Percentiles rank a stretch among this genome's conserved stretches.
These are phyloP conservation scores for Cicer bijugum DNA, from an alignment of 306 rosid genomes.

Conservation along the genomic window DNA sequence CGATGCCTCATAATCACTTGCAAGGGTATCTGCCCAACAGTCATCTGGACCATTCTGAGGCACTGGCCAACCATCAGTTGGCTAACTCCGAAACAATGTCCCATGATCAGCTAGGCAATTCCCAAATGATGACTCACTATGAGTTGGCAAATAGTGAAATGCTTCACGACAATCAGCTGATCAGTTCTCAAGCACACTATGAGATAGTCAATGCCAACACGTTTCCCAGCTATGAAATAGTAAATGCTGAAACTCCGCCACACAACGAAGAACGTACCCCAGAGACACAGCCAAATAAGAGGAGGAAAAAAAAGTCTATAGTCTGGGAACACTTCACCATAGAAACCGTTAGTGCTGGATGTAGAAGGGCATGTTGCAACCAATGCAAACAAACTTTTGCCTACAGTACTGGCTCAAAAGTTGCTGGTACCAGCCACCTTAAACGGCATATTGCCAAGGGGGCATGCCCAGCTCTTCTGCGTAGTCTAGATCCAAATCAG, in stretches of 20 bases:
- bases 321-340: slow-evolving; percentile 98
- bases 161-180: slow-evolving; percentile 35
- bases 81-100: slow-evolving; percentile 41
- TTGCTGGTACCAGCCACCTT: slow-evolving; percentile 96
- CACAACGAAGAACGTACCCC: slow-evolving; percentile 53
- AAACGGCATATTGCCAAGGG: slow-evolving; percentile 98
- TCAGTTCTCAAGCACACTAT: slow-evolving; percentile 44
- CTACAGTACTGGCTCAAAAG: slow-evolving; percentile 91
- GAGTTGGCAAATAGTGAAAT: slow-evolving; percentile 46
- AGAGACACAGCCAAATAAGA: slow-evolving; percentile 77
- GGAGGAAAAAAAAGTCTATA: slow-evolving; percentile 83
- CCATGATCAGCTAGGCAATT: slow-evolving; percentile 47
- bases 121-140: slow-evolving; percentile 47
- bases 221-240: slow-evolving; percentile 51
- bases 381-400: slow-evolving; percentile 94
- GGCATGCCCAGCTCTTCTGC: slow-evolving; percentile 75
- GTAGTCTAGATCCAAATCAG: slow-evolving; percentile 67
- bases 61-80: slow-evolving; percentile 43
- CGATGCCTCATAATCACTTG: slow-evolving; percentile 28
- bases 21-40: slow-evolving; percentile 36
- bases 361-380: slow-evolving; percentile 91
- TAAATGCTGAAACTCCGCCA: slow-evolving; percentile 39
- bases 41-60: slow-evolving; percentile 47
- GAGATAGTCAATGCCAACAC: slow-evolving; percentile 39
- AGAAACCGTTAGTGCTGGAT: slow-evolving; percentile 74